phyloP scores from a whole-genome alignment of 345 rosid genomes.

The Bretschneidera sinensis region DNA sequence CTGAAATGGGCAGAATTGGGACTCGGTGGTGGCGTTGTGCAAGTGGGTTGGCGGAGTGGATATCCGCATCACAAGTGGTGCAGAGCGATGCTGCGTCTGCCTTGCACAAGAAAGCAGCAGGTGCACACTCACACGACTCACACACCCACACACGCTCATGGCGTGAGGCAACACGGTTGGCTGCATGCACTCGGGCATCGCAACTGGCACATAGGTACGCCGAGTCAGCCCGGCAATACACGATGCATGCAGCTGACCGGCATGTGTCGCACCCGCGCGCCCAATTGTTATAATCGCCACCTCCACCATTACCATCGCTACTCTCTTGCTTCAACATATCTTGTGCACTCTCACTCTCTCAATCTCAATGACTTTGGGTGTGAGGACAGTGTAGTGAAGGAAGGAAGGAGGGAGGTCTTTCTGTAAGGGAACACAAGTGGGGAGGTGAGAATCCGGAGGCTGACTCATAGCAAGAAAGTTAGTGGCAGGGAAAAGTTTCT shows the following conservation, averaged over 20 bases:
- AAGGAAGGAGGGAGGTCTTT: slow-evolving; percentile 18
- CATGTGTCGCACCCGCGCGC: slow-evolving; percentile 75
- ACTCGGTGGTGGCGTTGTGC: slow-evolving; percentile 90
- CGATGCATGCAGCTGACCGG: slow-evolving; percentile 61
- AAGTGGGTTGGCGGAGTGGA: slow-evolving; percentile 90
- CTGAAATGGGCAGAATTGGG: slow-evolving; percentile 58
- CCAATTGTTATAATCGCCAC: slow-evolving; percentile 35
- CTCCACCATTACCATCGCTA: slow-evolving; percentile 21
- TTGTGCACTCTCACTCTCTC: neutral
- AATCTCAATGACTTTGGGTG: slow-evolving; percentile 11
- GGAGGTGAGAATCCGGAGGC: slow-evolving; percentile 31
- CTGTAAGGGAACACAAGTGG: slow-evolving; percentile 22
- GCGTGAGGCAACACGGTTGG: slow-evolving; percentile 78
- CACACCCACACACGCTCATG: slow-evolving; percentile 89
- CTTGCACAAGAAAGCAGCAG: slow-evolving; percentile 85
- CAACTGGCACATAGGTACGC: slow-evolving; percentile 69
- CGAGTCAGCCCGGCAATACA: slow-evolving; percentile 78
- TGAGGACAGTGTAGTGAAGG: slow-evolving; percentile 13
- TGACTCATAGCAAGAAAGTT: slow-evolving; percentile 38
- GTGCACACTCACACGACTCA: slow-evolving; percentile 73
- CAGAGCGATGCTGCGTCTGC: slow-evolving; percentile 94
- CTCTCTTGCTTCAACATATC: slow-evolving; percentile 64
- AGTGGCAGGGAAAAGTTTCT: slow-evolving; percentile 38
- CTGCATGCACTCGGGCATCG: slow-evolving; percentile 66
- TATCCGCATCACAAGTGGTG: slow-evolving; percentile 64